Base-by-base conservation (phyloP, 192 early-diverging fungal species). In the Dispira parvispora region DNA sequence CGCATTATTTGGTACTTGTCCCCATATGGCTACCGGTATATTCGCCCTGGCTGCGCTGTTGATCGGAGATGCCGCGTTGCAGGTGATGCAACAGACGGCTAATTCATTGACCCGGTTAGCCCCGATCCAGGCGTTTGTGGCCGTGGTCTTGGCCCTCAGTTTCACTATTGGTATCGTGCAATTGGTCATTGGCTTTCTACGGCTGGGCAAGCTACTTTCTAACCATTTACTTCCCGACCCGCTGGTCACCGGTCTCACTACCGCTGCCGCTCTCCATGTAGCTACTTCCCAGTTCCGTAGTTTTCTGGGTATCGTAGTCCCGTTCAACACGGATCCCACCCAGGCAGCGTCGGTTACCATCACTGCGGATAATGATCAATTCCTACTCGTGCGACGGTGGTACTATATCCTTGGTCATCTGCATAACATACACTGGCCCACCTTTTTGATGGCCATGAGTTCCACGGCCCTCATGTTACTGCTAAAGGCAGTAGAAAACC, bases 261-360 rank as follows among this genome's bases (percentile, higher is more conserved):
- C 61, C 11, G 61, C 43, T 43, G 38, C 61, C 9, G 43, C 32
- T 43, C 28, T 62, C 27, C 57, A 60, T 44, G 42, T 60, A 12
- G 57, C 57, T 27, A 60, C 57, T 38, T 60, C 57, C 10, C 57
- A 60, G 57, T 38, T 60, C 43, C 32, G 57, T 11, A 60, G 42
- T 26, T 60, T 60, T 20, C 42, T 60, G 25, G 57, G 57, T 9
- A 26, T 52, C 50, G 18, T n/a, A 11, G 50, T 25, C 20, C 50
- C 18, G 3, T 52, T 38, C 6, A 38, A 38, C 32, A 38, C 1
- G 1, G 32, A 38, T 38, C 32, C 32, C 32, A 38, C 32, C 1
- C 32, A 38, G 6, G 32, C 3, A 38, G 1, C 32, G 32, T 38
- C 32, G 6, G 32, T 52, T 9, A n/a, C 50, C 50, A n/a, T 1